A percentile compares a stretch with the other conserved stretches of the same genome.
Evolutionary conservation across 441 rosid genomes (phyloP).

Genomic region (Daphne laureola): DNA sequence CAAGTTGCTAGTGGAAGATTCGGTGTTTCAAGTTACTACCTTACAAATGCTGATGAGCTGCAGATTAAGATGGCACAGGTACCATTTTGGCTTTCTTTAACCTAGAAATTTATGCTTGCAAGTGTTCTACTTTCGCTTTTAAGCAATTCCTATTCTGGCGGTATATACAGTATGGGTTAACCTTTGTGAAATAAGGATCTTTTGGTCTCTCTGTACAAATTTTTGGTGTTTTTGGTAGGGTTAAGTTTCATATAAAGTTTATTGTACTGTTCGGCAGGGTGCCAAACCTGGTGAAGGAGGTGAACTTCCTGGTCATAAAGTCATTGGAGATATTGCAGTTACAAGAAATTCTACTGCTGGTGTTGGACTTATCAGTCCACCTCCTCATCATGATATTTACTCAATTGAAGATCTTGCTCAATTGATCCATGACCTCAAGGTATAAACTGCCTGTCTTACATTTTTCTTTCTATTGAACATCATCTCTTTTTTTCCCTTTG

Average conservation of each 20-base stretch:
- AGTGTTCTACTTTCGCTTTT: conserved; percentile 6
- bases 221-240: conserved; percentile 41
- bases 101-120: neutral
- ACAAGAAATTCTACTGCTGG: conserved; percentile 99
- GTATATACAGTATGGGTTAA: conserved; percentile 45
- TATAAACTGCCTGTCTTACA: conserved; percentile 13
- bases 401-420: conserved; percentile 99
- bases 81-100: conserved; percentile 12
- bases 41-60: conserved; percentile 95
- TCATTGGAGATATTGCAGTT: conserved; percentile 95
- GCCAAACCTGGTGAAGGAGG: conserved; percentile 99
- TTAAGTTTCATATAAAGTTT: conserved; percentile 22
- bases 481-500: neutral
- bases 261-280: conserved; percentile 49
- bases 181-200: conserved; percentile 58
- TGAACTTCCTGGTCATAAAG: conserved; percentile 99
- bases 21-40: conserved; percentile 98
- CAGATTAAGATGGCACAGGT: conserved; percentile 99
- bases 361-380: conserved; percentile 99
- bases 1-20: conserved; percentile 99
- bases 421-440: conserved; percentile 98
- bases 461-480: neutral
- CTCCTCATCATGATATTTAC: conserved; percentile 99
- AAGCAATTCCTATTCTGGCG: conserved; percentile 24
- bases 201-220: conserved; percentile 41